Base-by-base conservation (phyloP, 768 basidiomycete genomes). In the Rickenella mellea region DNA sequence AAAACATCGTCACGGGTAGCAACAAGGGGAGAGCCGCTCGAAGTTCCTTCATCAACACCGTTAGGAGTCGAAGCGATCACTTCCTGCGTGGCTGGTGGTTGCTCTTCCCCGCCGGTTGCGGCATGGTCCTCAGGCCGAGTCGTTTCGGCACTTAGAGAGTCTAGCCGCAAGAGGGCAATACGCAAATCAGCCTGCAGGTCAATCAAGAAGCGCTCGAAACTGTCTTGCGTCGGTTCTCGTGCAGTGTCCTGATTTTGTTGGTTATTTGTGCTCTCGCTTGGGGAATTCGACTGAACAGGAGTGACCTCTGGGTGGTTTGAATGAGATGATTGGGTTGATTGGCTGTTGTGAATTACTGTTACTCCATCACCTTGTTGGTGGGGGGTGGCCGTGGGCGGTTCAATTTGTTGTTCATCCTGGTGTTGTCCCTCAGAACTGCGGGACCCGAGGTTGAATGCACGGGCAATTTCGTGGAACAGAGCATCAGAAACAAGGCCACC, bases 151-250 rank as follows among this genome's bases (percentile, higher is more conserved):
- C n/a, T n/a, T 24, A 50, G 49, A 39, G 57, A 50, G 27, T 56
- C 56, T 37, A 36, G 15, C 15, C 67, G 72, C 20, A 71, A 72
- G 46, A 90, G 57, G 7, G 80, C 79, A 5, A 66, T 59, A 42
- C 87, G 64, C 42, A 90, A 61, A 57, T 89, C 87, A 14, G 70
- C 62, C 58, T 89, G 88, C 41, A 89, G 54, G 59, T 89, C 84
- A 33, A 84, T 62, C 49, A 90, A 62, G 66, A 90, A 90, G 22
- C 83, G 71, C 54, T 89, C 86, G 51, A 90, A 90, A 52, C 78
- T 80, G 45, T 79, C 80, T 51, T 82, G 60, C 6, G 73, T 70
- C 10, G 59, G 47, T 0, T 55, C 40, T 3, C 51, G 42, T 11
- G 46, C 45, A 8, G 43, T 30, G n/a, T 49, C 53, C 19, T 19